Conservation (phyloP, 441 rosid species). For the Brassica hybrid region DNA sequence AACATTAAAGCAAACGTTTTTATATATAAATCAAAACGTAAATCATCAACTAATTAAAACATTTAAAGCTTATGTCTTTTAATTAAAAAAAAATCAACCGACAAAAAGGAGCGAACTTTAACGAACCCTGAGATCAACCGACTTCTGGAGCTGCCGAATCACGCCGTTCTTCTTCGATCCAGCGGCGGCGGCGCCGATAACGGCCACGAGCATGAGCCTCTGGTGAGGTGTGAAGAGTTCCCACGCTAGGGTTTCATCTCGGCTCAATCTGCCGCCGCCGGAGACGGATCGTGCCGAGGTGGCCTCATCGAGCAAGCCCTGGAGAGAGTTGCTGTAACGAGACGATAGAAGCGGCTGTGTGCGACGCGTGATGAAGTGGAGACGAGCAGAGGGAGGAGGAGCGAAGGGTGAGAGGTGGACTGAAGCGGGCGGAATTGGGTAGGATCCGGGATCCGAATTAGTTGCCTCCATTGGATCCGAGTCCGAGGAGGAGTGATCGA, state of each 20-base stretch:
- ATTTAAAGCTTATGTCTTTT: background rate
- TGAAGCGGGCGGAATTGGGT: slow-evolving; percentile 31
- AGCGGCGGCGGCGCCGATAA: slow-evolving; percentile 69
- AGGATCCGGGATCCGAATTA: slow-evolving; percentile 39
- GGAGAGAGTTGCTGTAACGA: slow-evolving; percentile 5
- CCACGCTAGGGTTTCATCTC: slow-evolving; percentile 71
- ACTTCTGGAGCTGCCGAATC: slow-evolving; percentile 66
- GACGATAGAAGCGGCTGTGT: background rate
- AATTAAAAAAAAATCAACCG: background rate
- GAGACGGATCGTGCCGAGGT: background rate
- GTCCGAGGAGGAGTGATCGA: no score
- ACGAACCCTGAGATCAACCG: slow-evolving; percentile 81
- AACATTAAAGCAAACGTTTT: slow-evolving; percentile 10
- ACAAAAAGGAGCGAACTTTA: background rate
- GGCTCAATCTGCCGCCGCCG: slow-evolving; percentile 48
- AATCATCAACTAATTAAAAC: background rate
- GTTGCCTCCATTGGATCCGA: slow-evolving; percentile 47
- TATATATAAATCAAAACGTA: slow-evolving; percentile 23
- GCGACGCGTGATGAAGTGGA: slow-evolving; percentile 27
- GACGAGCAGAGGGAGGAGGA: slow-evolving; percentile 51
- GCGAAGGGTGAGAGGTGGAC: slow-evolving; percentile 57
- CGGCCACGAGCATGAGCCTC: slow-evolving; percentile 77
- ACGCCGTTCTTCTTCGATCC: slow-evolving; percentile 73
- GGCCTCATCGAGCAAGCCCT: background rate
- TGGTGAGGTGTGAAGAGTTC: slow-evolving; percentile 78